A percentile compares a stretch with the other conserved stretches of the same genome.
Evolutionary conservation across 2,329 filamentous ascomycete species (phyloP).

Genomic region (Graphiopsis chlorocephala): DNA sequence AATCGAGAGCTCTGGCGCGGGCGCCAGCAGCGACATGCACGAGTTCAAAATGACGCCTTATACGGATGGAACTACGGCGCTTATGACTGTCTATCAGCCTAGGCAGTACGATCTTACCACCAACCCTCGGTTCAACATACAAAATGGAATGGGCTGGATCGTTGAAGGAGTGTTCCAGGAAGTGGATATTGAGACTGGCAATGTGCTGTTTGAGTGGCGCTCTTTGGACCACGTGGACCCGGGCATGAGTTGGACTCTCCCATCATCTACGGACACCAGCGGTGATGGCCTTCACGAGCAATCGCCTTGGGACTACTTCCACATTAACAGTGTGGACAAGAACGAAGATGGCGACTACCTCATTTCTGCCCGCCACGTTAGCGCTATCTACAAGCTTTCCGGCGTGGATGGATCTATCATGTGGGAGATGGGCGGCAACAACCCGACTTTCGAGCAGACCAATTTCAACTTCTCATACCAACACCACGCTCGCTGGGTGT

Average conservation of each 20-base stretch:
- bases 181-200: constrained; percentile 54
- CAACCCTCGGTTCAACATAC: constrained; percentile 35
- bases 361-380: constrained; percentile 47
- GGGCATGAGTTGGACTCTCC: constrained; percentile 47
- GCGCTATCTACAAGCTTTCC: constrained; percentile 49
- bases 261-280: constrained; percentile 41
- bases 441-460: constrained; percentile 46
- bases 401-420: constrained; percentile 47
- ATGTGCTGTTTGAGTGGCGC: constrained; percentile 59
- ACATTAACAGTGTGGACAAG: constrained; percentile 54
- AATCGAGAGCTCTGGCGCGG: constrained; percentile 39
- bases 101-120: constrained; percentile 47
- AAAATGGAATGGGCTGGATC: constrained; percentile 49
- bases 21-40: constrained; percentile 52
- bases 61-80: constrained; percentile 39
- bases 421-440: constrained; percentile 51
- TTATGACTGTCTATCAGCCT: constrained; percentile 40
- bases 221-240: constrained; percentile 56
- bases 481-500: constrained; percentile 51
- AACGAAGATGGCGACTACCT: constrained; percentile 49
- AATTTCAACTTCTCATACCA: constrained; percentile 52
- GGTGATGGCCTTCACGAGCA: constrained; percentile 48
- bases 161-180: constrained; percentile 55
- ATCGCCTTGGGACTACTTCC: constrained; percentile 55
- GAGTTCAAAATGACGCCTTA: constrained; percentile 50